Base-by-base conservation (phyloP, 352 stramenopile species). In the Phytophthora sp. region DNA sequence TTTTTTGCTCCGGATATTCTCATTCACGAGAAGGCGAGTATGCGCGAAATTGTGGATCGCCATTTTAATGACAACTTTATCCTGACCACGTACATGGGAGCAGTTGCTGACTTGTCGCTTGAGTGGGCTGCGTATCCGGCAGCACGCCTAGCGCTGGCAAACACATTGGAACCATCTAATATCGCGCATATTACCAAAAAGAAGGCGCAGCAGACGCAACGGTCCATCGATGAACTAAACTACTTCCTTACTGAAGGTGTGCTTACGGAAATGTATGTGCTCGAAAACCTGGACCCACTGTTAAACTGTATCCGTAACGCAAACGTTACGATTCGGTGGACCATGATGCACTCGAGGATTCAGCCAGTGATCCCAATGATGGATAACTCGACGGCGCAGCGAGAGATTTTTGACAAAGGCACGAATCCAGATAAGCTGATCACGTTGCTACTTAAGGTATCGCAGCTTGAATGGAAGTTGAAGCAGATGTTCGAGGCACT, bases 51-150 rank as follows among this genome's bases (percentile, higher is more conserved):
- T 53, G 94, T 98, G 4, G 95, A 99, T 74, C 91, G 92, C 20
- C 94, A 97, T 65, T 99, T 99, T 64, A 96, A 96, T 62, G 96
- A 99, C 74, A 98, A 98, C 79, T 98, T 97, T 60, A 96, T 98
- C 49, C 72, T 99, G 43, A 87, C 91, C 31, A 97, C 87, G n/a
- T 98, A 98, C 71, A 98, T 98, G 92, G 96, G 96, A 21, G 80
- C 94, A 12, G 88, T 97, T 17, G 92, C 95, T 0, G 95, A 99
- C 69, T 67, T 99, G 10, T 95, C 82, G 48, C 50, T 97, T 28
- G 95, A 98, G 57, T 99, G 96, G 96, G 84, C 76, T 2, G 72
- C 82, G 23, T 98, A 98, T 62, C 82, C 83, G 0, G 94, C 95
- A 1, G 96, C 96, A 2, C 83, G 82, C 13, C 70, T 88, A 21